Evolutionary conservation across 768 basidiomycete genomes (phyloP).

Genomic region (Suillus subluteus): DNA sequence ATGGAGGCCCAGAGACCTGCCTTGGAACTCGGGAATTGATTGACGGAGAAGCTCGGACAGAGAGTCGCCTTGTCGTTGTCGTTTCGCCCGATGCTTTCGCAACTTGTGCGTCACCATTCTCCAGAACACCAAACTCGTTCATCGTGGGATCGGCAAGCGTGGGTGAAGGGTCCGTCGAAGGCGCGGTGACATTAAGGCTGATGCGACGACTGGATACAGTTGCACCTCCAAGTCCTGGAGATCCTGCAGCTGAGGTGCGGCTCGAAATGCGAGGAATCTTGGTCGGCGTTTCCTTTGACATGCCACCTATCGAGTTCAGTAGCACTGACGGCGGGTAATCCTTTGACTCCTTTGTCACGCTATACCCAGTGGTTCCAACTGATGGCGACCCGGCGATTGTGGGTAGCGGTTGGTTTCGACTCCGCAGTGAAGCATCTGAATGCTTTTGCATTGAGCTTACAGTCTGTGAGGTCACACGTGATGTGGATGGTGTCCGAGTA

Average conservation of each 20-base stretch:
- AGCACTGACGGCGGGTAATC: slow-evolving; percentile 60
- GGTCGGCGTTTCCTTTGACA: slow-evolving; percentile 85
- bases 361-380: slow-evolving; percentile 64
- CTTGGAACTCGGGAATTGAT: slow-evolving; percentile 65
- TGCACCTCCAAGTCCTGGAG: slow-evolving; percentile 69
- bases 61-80: slow-evolving; percentile 49
- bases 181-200: slow-evolving; percentile 61
- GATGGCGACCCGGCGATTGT: slow-evolving; percentile 96
- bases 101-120: slow-evolving; percentile 54
- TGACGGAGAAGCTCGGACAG: slow-evolving; percentile 69
- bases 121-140: slow-evolving; percentile 85
- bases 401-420: slow-evolving; percentile 69
- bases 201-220: slow-evolving; percentile 60
- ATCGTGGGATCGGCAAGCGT: slow-evolving; percentile 47
- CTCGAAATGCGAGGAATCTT: slow-evolving; percentile 95
- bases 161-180: slow-evolving; percentile 71
- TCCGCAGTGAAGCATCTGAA: slow-evolving; percentile 80
- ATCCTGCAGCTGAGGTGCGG: slow-evolving; percentile 72
- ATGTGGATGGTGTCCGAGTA: slow-evolving; percentile 49
- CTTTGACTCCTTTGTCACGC: slow-evolving; percentile 55
- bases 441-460: slow-evolving; percentile 87
- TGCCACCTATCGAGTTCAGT: slow-evolving; percentile 51
- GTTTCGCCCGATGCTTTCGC: slow-evolving; percentile 43
- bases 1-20: slow-evolving; percentile 55
- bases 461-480: slow-evolving; percentile 79